Evolutionary conservation across 208 protist genomes (phyloP).

Genomic region (Crithidia brevicula): DNA sequence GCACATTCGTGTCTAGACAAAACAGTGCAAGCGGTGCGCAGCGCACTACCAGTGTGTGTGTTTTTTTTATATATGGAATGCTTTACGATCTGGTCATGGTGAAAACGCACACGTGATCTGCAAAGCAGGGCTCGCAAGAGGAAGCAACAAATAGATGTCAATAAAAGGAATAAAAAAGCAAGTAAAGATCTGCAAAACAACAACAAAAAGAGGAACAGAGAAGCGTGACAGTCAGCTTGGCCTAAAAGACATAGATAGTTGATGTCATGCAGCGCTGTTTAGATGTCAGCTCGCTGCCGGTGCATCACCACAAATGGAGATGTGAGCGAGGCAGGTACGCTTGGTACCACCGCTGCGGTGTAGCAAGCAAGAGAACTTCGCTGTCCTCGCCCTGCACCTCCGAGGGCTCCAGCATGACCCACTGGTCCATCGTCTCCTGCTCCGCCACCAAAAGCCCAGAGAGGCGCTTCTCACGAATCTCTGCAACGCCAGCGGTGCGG

Average conservation of each 20-base stretch:
- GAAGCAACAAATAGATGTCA: neutral
- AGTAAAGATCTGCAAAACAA: neutral
- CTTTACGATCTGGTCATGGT: too few relatives aligned
- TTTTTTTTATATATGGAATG: too few relatives aligned
- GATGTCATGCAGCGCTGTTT: neutral
- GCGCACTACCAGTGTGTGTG: too few relatives aligned
- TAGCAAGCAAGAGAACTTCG: conserved; percentile 16
- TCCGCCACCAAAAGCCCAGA: conserved; percentile 32
- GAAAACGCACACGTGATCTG: too few relatives aligned
- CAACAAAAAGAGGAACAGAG: conserved; percentile 2
- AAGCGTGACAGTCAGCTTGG: neutral
- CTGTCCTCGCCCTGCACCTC: conserved; percentile 26
- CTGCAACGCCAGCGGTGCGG: conserved; percentile 28
- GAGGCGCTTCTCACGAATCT: conserved; percentile 37
- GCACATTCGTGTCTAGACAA: too few relatives aligned
- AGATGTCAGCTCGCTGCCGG: neutral
- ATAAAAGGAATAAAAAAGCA: conserved; percentile 2
- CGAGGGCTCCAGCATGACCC: conserved; percentile 52
- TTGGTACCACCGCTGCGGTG: conserved; percentile 32
- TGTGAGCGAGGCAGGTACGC: conserved; percentile 24
- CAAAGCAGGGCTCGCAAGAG: too few relatives aligned
- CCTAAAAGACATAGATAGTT: neutral
- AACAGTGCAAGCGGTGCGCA: too few relatives aligned
- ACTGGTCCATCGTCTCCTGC: conserved; percentile 47
- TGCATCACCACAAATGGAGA: neutral